A percentile compares a stretch with the other conserved stretches of the same genome.
Conservation (phyloP, 2,329 filamentous ascomycete genomes). For the Mycocentrospora acerina region DNA sequence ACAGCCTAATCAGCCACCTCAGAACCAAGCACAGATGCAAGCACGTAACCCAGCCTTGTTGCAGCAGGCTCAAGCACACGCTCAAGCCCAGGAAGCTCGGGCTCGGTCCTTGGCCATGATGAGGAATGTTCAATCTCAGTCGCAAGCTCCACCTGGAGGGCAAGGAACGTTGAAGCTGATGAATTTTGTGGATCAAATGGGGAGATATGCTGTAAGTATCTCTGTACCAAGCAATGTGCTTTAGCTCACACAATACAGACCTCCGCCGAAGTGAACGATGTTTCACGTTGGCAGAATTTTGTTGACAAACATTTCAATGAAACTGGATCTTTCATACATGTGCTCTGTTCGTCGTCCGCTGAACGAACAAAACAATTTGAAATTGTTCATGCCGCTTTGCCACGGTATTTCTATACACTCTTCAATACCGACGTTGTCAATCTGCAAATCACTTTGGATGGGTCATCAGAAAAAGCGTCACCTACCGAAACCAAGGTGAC, state of each 20-base stretch:
- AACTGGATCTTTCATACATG: conserved; percentile 74
- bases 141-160: conserved; percentile 22
- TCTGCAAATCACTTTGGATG: conserved; percentile 83
- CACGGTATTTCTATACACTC: conserved; percentile 87
- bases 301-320: conserved; percentile 80
- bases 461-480: conserved; percentile 58
- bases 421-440: conserved; percentile 80
- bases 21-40: conserved; percentile 28
- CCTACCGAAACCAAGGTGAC: conserved; percentile 72
- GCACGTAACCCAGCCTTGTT: conserved; percentile 29
- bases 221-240: not conserved
- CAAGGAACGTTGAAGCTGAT: conserved; percentile 55
- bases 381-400: conserved; percentile 76
- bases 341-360: conserved; percentile 56
- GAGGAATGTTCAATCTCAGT: conserved; percentile 15
- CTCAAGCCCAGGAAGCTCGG: conserved; percentile 19
- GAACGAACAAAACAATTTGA: conserved; percentile 80
- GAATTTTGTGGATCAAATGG: conserved; percentile 59
- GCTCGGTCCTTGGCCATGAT: conserved; percentile 34
- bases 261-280: conserved; percentile 55
- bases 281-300: conserved; percentile 77
- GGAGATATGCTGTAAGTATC: conserved; percentile 57
- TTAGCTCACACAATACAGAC: conserved; percentile 14
- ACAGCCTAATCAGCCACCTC: conserved; percentile 36
- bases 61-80: conserved; percentile 16